phyloP scores from a whole-genome alignment of 2,329 filamentous ascomycete genomes.

The Ophioceras dolichostomum region DNA sequence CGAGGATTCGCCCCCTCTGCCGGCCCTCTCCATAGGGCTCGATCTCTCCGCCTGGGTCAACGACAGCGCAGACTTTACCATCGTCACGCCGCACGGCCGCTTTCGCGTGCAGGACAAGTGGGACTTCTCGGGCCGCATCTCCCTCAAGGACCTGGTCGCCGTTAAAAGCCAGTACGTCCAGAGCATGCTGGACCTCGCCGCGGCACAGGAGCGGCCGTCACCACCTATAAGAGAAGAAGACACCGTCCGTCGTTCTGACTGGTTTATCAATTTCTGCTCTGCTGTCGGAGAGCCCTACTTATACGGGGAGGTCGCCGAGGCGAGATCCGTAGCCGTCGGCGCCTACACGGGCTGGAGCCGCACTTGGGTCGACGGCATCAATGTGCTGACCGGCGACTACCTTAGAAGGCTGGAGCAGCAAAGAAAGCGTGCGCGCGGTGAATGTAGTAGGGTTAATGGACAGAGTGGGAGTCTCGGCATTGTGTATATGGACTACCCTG shows the following conservation, averaged over 20 bases:
- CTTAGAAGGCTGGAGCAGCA: slow-evolving; percentile 6
- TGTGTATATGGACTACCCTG: slow-evolving; percentile 15
- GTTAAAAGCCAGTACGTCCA: slow-evolving; percentile 25
- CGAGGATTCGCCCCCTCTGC: slow-evolving; percentile 19
- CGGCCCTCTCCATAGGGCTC: slow-evolving; percentile 18
- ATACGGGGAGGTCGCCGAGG: slow-evolving; percentile 23
- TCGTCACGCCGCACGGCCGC: slow-evolving; percentile 21
- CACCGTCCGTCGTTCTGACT: too few species aligned
- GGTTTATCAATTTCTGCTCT: slow-evolving; percentile 30
- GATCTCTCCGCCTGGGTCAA: slow-evolving; percentile 43
- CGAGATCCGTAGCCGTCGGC: slow-evolving; percentile 31
- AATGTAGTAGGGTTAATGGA: too few species aligned
- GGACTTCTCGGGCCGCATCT: slow-evolving; percentile 23
- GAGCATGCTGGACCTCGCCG: slow-evolving; percentile 21
- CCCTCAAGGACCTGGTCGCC: slow-evolving; percentile 23
- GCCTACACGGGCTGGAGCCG: slow-evolving; percentile 18
- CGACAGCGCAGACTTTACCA: slow-evolving; percentile 48
- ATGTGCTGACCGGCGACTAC: slow-evolving; percentile 21
- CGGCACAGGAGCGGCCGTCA: slow-evolving; percentile 5
- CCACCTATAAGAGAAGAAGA: too few species aligned
- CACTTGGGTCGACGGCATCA: slow-evolving; percentile 30
- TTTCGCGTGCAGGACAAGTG: slow-evolving; percentile 35
- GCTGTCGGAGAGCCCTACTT: slow-evolving; percentile 24
- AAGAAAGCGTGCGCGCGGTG: slow-evolving; percentile 10
- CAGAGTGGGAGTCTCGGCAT: too few species aligned